A percentile compares a stretch with the other conserved stretches of the same genome.
These are phyloP conservation scores for Sporothrix dimorphospora DNA, from an alignment of 2,329 filamentous ascomycete species.

Conservation along the genomic window DNA sequence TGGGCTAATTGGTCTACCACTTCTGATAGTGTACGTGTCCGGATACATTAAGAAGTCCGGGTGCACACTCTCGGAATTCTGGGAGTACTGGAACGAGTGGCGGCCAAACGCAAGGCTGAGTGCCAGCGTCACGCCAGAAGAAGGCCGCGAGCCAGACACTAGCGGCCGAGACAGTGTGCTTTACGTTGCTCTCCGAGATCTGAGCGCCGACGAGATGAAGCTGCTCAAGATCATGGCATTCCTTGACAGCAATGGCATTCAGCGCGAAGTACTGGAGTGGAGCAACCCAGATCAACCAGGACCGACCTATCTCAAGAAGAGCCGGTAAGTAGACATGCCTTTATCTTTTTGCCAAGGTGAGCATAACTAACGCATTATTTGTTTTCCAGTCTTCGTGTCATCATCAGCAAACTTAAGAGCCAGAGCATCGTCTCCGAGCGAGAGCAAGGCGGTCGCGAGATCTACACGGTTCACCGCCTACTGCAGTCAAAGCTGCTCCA, in stretches of 20 bases:
- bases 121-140: not conserved
- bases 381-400: conserved; percentile 23
- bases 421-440: conserved; percentile 30
- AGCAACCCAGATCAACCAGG: conserved; percentile 23
- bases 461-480: conserved; percentile 31
- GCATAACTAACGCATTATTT: not conserved
- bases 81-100: conserved; percentile 34
- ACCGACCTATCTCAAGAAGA: conserved; percentile 27
- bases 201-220: conserved; percentile 30
- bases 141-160: not conserved
- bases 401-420: conserved; percentile 32
- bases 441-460: conserved; percentile 25
- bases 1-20: conserved; percentile 26
- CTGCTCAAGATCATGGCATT: conserved; percentile 33
- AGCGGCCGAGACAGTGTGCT: conserved; percentile 26
- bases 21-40: conserved; percentile 33
- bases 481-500: conserved; percentile 29
- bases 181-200: conserved; percentile 28
- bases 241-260: conserved; percentile 32
- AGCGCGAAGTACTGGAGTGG: conserved; percentile 32
- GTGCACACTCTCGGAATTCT: conserved; percentile 32
- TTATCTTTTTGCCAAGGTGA: not conserved
- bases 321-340: not conserved
- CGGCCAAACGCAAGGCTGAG: conserved; percentile 18
- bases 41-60: conserved; percentile 32